phyloP scores from a whole-genome alignment of 2,329 filamentous ascomycete genomes.

The Eutypella sp. region DNA sequence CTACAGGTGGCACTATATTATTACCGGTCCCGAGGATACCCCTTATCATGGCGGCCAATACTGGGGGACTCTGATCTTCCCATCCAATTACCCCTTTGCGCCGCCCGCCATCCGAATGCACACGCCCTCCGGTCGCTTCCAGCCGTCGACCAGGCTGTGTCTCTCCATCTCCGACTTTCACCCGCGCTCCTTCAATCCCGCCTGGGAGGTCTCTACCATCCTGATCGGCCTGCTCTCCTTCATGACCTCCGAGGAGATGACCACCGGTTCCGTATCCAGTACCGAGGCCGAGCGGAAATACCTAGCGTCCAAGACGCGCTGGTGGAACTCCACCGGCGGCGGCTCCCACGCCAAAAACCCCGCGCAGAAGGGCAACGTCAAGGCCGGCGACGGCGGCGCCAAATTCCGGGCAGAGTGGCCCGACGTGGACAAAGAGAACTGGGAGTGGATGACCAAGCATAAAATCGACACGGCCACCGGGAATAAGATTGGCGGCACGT shows the following conservation, averaged over 20 bases:
- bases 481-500: conserved; percentile 46
- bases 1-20: conserved; percentile 83
- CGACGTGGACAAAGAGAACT: conserved; percentile 83
- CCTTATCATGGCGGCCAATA: conserved; percentile 95
- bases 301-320: conserved; percentile 72
- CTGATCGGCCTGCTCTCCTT: conserved; percentile 90
- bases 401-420: conserved; percentile 90
- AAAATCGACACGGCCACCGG: conserved; percentile 76
- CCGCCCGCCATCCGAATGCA: conserved; percentile 98
- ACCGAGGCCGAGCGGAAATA: conserved; percentile 72
- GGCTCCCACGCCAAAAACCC: conserved; percentile 61
- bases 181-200: conserved; percentile 95
- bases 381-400: conserved; percentile 84
- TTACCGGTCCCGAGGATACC: conserved; percentile 89
- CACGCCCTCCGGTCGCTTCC: conserved; percentile 92
- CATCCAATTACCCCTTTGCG: conserved; percentile 93
- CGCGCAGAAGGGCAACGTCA: conserved; percentile 70
- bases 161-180: conserved; percentile 97
- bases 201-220: conserved; percentile 97
- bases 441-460: conserved; percentile 83
- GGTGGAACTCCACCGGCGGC: conserved; percentile 96
- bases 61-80: conserved; percentile 95
- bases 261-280: conserved; percentile 80
- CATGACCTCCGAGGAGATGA: conserved; percentile 99
- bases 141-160: conserved; percentile 85